These are phyloP conservation scores for Cercospora canescens DNA, from an alignment of 2,329 filamentous ascomycete genomes.

Conservation along the genomic window DNA sequence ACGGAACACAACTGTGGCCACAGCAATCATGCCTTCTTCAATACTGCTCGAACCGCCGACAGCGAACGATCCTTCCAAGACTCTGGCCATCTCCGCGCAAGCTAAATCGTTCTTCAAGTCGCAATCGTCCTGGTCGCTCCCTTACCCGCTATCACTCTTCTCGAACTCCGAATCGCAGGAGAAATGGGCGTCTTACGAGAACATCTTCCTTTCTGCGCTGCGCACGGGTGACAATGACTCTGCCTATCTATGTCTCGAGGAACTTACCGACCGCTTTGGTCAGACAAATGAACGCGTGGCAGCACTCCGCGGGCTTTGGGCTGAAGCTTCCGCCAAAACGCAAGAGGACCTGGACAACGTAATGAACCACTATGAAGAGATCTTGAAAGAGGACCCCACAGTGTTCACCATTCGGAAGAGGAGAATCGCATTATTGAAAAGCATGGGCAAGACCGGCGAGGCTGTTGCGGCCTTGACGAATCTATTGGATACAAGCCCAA, in stretches of 20 bases:
- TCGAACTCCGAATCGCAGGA: slow-evolving; percentile 68
- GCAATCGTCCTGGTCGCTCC: slow-evolving; percentile 39
- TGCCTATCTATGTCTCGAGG: slow-evolving; percentile 72
- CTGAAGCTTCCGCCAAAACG: slow-evolving; percentile 76
- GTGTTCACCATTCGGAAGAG: slow-evolving; percentile 88
- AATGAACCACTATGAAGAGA: slow-evolving; percentile 73
- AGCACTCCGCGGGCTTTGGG: slow-evolving; percentile 77
- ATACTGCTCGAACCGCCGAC: slow-evolving; percentile 38
- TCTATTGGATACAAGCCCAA: slow-evolving; percentile 80
- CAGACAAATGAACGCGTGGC: slow-evolving; percentile 80
- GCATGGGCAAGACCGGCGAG: slow-evolving; percentile 68
- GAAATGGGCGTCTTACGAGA: slow-evolving; percentile 83
- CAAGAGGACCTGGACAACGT: slow-evolving; percentile 66
- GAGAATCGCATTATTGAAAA: slow-evolving; percentile 74
- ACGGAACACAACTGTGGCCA: background rate
- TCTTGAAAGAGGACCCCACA: slow-evolving; percentile 70
- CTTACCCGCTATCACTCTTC: slow-evolving; percentile 55
- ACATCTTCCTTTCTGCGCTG: slow-evolving; percentile 79
- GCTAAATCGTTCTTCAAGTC: slow-evolving; percentile 42
- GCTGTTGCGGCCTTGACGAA: slow-evolving; percentile 73
- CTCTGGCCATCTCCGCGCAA: slow-evolving; percentile 51
- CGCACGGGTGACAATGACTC: slow-evolving; percentile 79
- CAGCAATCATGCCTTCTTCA: slow-evolving; percentile 21
- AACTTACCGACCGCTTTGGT: slow-evolving; percentile 79
- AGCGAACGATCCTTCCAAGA: slow-evolving; percentile 39